Conservation (phyloP, 306 rosid genomes). For the Cercis canadensis region DNA sequence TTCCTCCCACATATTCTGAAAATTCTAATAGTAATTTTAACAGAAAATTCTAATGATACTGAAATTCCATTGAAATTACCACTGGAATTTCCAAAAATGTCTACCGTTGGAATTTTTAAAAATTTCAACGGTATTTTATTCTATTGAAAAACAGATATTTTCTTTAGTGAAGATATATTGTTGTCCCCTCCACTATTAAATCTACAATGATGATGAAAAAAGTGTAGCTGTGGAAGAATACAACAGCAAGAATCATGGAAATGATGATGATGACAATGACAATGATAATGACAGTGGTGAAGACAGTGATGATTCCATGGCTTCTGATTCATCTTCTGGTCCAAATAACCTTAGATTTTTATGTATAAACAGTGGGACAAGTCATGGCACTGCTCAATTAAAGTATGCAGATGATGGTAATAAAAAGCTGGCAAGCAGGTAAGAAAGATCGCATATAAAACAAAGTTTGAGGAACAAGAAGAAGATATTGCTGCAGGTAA, state of each 20-base stretch:
- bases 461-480: slow-evolving; percentile 36
- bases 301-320: slow-evolving; percentile 73
- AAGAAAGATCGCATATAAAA: slow-evolving; percentile 41
- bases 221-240: slow-evolving; percentile 26
- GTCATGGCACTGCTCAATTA: slow-evolving; percentile 19
- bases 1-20: too few relatives aligned
- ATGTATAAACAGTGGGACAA: slow-evolving; percentile 41
- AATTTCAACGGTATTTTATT: too few relatives aligned
- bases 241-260: slow-evolving; percentile 2
- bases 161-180: too few relatives aligned
- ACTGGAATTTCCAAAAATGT: too few relatives aligned
- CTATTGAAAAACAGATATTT: too few relatives aligned
- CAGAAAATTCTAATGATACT: too few relatives aligned
- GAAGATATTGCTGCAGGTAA: not conserved
- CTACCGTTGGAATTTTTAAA: too few relatives aligned
- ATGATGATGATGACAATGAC: slow-evolving; percentile 2
- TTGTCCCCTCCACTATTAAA: slow-evolving; percentile 29
- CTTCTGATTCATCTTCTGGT: slow-evolving; percentile 82
- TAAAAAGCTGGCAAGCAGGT: slow-evolving; percentile 42
- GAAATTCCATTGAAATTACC: too few relatives aligned
- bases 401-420: slow-evolving; percentile 4
- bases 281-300: slow-evolving; percentile 15
- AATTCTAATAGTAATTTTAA: too few relatives aligned
- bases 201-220: slow-evolving; percentile 23
- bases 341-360: slow-evolving; percentile 50